Conservation (phyloP, 148 eudicot genomes). For the Persicaria tinctoria region DNA sequence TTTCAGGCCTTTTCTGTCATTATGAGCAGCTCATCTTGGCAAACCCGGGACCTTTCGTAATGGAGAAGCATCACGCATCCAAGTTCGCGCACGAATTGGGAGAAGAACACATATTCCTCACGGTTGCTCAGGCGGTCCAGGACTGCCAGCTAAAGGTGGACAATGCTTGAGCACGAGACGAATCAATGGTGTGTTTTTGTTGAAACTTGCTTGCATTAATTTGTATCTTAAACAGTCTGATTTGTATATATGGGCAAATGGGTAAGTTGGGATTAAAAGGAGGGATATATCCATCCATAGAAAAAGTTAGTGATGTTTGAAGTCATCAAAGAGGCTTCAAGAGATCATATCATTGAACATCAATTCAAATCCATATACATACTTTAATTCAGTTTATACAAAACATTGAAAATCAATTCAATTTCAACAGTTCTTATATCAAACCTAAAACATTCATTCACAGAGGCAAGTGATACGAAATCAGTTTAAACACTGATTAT, state of each 20-base stretch:
- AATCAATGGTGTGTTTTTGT: neutral
- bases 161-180: slow-evolving; percentile 24
- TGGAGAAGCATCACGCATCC: slow-evolving; percentile 75
- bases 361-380: too few relatives aligned
- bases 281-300: too few relatives aligned
- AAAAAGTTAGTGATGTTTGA: neutral
- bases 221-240: neutral
- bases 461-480: too few relatives aligned
- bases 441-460: too few relatives aligned
- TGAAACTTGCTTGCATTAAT: neutral
- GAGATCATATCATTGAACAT: neutral
- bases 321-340: neutral
- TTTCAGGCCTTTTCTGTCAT: neutral
- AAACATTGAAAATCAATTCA: too few relatives aligned
- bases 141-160: slow-evolving; percentile 49
- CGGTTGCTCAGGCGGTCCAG: slow-evolving; percentile 68
- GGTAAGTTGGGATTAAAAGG: neutral
- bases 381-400: too few relatives aligned
- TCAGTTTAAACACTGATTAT: too few relatives aligned
- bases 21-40: slow-evolving; percentile 57
- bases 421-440: too few relatives aligned
- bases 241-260: neutral
- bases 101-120: slow-evolving; percentile 61
- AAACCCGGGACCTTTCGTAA: slow-evolving; percentile 74
- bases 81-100: slow-evolving; percentile 41